Base-by-base conservation (phyloP, 768 basidiomycete species). In the Leccinum arenicola region DNA sequence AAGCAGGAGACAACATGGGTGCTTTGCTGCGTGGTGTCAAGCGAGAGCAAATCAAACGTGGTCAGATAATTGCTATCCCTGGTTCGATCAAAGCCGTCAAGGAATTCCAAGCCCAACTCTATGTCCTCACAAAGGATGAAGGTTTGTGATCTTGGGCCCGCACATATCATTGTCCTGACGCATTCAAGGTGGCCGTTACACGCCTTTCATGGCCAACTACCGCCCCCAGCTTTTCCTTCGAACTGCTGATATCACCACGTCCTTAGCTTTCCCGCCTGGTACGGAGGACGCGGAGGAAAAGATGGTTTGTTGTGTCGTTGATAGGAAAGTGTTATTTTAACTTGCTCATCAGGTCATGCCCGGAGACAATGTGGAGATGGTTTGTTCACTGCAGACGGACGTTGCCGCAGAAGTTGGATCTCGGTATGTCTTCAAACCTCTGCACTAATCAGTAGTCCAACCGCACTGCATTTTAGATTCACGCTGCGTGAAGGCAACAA, bases 1-100 rank as follows among this genome's bases (percentile, higher is more conserved):
- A 98, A 76, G 96, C 97, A 61, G 97, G 97, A 67, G 97, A 99
- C 77, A 98, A 98, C 82, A 98, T 98, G 93, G 97, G 97, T 65
- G 91, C 89, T 57, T 82, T 99, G 38, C 87, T 99, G 50, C 93
- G 97, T 75, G 95, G 97, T 71, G 80, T 98, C 75, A 98, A 98
- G 79, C 89, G 96, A 63, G 97, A 98, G 71, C 94, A 98, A 76
- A 79, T 99, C 69, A 83, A 85, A 63, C 91, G 97, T 64, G 97
- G 97, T 49, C 93, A 95, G 73, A 89, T 98, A 57, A 84, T 99
- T 70, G 84, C 88, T 66, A 82, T 85, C 33, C 95, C 95, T 25
- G 93, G 93, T 35, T 84, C 91, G 8, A 92, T 98, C 77, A 96
- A 95, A 76, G 81, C 91, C n/a, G 88, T 90, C 66, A 95, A 90